Evolutionary conservation across 2,329 filamentous ascomycete species (phyloP).

Genomic region (Hymenoscyphus albidus): DNA sequence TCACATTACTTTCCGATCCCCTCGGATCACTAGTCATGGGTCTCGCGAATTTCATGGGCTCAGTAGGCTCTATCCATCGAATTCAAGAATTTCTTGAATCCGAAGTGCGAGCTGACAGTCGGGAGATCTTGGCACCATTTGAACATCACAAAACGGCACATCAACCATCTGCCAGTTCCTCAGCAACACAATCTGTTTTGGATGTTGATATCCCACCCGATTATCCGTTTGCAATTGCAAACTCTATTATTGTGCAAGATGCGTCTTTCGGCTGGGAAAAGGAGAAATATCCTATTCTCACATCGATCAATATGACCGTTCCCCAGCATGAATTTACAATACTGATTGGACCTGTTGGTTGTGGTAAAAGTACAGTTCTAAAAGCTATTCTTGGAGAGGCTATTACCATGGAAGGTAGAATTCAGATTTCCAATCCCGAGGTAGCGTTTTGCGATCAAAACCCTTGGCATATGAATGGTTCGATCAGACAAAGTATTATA

Average conservation of each 20-base stretch:
- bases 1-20: constrained; percentile 38
- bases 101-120: constrained; percentile 21
- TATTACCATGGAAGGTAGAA: constrained; percentile 13
- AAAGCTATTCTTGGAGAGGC: constrained; percentile 32
- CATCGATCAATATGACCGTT: constrained; percentile 18
- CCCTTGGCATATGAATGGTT: constrained; percentile 43
- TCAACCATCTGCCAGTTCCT: not conserved
- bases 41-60: constrained; percentile 36
- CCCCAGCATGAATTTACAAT: constrained; percentile 20
- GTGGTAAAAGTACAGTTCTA: constrained; percentile 32
- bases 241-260: constrained; percentile 9
- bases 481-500: constrained; percentile 40
- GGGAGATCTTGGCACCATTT: constrained; percentile 3
- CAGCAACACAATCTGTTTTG: not conserved
- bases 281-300: constrained; percentile 9
- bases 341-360: constrained; percentile 34
- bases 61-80: constrained; percentile 37
- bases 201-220: not conserved
- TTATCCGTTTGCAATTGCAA: not conserved
- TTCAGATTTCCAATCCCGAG: constrained; percentile 11
- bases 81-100: constrained; percentile 35
- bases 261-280: constrained; percentile 21
- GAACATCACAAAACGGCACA: no score
- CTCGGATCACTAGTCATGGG: constrained; percentile 39
- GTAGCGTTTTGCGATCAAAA: constrained; percentile 43